Evolutionary conservation across 139 green algal genomes (phyloP).

Genomic region (Chlorella sp.): DNA sequence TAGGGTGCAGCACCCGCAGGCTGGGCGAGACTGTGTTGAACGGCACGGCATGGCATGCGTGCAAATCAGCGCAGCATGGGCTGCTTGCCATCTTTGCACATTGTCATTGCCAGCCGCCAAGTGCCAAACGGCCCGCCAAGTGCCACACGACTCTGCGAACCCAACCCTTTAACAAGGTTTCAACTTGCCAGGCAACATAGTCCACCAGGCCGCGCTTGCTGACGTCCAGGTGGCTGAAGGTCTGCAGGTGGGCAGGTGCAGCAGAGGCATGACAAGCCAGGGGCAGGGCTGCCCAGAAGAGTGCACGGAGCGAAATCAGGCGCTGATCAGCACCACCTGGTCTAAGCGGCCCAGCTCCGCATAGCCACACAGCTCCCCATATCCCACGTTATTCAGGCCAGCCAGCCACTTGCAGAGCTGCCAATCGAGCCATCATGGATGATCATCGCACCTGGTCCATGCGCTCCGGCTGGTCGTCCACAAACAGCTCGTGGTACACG

Average conservation of each 20-base stretch:
- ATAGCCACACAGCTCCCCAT: too few species aligned
- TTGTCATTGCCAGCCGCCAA: too few species aligned
- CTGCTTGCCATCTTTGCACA: too few species aligned
- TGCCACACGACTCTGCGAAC: too few species aligned
- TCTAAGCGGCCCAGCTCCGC: too few species aligned
- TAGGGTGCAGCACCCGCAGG: background rate
- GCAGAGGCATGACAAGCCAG: background rate
- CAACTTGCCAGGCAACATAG: constrained; percentile 62
- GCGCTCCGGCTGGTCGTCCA: constrained; percentile 37
- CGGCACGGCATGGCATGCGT: background rate
- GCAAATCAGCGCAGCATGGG: too few species aligned
- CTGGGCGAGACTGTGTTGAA: too few species aligned
- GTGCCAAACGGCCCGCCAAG: too few species aligned
- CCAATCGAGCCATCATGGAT: too few species aligned
- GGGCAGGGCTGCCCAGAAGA: background rate
- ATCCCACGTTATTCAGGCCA: too few species aligned
- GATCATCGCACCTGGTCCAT: constrained; percentile 34
- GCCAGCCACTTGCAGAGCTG: too few species aligned
- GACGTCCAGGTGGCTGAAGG: constrained; percentile 54
- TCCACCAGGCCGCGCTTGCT: constrained; percentile 52
- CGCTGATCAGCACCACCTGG: background rate
- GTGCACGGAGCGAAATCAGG: background rate
- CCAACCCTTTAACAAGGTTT: too few species aligned
- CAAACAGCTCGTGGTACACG: constrained; percentile 54
- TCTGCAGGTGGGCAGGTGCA: background rate